These are phyloP conservation scores for Backusella liffmaniae DNA, from an alignment of 192 early-diverging fungal species.

Conservation along the genomic window DNA sequence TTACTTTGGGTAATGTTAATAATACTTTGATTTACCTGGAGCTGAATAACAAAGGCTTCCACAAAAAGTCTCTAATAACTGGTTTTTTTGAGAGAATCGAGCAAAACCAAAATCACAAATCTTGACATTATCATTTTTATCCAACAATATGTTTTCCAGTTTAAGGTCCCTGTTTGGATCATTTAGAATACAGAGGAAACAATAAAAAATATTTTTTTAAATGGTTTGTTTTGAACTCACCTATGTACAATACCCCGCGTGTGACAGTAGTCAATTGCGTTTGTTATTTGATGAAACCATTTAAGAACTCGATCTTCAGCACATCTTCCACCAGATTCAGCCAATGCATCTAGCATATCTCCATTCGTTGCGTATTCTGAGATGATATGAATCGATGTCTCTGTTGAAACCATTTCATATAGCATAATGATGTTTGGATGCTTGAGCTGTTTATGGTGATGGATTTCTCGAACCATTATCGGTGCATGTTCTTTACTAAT, in stretches of 20 bases:
- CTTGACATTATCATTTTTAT: slow-evolving; percentile 55
- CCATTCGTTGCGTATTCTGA: slow-evolving; percentile 75
- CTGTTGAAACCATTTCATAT: slow-evolving; percentile 73
- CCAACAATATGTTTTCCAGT: slow-evolving; percentile 58
- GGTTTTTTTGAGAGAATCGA: slow-evolving; percentile 52
- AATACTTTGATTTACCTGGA: slow-evolving; percentile 48
- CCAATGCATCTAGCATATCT: slow-evolving; percentile 54
- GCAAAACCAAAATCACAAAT: slow-evolving; percentile 68
- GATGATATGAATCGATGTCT: slow-evolving; percentile 74
- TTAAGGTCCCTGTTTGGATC: slow-evolving; percentile 46
- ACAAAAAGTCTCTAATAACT: slow-evolving; percentile 60
- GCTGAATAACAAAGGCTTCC: slow-evolving; percentile 75
- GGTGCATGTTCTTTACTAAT: slow-evolving; percentile 56
- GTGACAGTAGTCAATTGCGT: slow-evolving; percentile 51
- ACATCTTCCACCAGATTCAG: slow-evolving; percentile 40
- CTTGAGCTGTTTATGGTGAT: slow-evolving; percentile 61
- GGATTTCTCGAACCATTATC: slow-evolving; percentile 60
- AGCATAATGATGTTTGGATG: slow-evolving; percentile 80
- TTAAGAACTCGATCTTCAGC: slow-evolving; percentile 40
- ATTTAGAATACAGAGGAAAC: not conserved
- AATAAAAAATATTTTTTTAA: not conserved
- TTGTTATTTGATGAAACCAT: slow-evolving; percentile 50
- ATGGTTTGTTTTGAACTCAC: slow-evolving; percentile 11
- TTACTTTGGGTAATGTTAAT: not conserved
- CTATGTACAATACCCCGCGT: slow-evolving; percentile 50